Evolutionary conservation across 2,329 filamentous ascomycete species (phyloP).

Genomic region (Fusarium nurragi): DNA sequence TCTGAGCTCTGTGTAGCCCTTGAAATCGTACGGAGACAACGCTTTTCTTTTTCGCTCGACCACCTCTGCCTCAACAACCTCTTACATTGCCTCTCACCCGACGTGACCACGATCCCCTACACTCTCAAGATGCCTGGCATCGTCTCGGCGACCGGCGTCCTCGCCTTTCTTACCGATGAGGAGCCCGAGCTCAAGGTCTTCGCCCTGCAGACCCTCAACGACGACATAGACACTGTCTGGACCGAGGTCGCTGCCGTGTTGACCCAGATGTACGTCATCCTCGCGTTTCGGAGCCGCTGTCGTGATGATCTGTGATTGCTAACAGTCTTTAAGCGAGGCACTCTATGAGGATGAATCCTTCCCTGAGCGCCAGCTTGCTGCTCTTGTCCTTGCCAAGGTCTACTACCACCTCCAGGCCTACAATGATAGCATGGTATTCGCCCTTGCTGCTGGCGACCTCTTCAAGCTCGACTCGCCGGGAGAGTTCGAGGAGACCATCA

Average conservation of each 20-base stretch:
- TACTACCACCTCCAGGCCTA: conserved; percentile 99
- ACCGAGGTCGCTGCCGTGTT: conserved; percentile 94
- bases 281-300: not conserved
- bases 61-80: conserved; percentile 28
- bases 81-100: conserved; percentile 32
- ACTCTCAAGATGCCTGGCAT: conserved; percentile 81
- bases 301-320: conserved; percentile 14
- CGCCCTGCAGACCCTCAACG: conserved; percentile 92
- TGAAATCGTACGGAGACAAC: conserved; percentile 34
- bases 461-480: conserved; percentile 91
- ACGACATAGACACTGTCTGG: conserved; percentile 97
- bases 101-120: conserved; percentile 33
- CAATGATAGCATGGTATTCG: conserved; percentile 99
- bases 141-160: conserved; percentile 91
- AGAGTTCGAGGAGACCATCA: conserved; percentile 99
- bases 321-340: conserved; percentile 74
- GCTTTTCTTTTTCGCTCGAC: conserved; percentile 25
- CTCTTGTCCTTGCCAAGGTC: conserved; percentile 94
- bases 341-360: conserved; percentile 97
- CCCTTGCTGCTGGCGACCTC: conserved; percentile 90
- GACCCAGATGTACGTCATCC: conserved; percentile 79
- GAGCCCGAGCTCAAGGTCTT: conserved; percentile 95
- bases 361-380: conserved; percentile 91
- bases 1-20: conserved; percentile 34
- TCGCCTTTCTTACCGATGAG: conserved; percentile 95